A percentile compares a stretch with the other conserved stretches of the same genome.
phyloP scores from a whole-genome alignment of 495 filamentous ascomycete species.

The Tetracladium setigerum region DNA sequence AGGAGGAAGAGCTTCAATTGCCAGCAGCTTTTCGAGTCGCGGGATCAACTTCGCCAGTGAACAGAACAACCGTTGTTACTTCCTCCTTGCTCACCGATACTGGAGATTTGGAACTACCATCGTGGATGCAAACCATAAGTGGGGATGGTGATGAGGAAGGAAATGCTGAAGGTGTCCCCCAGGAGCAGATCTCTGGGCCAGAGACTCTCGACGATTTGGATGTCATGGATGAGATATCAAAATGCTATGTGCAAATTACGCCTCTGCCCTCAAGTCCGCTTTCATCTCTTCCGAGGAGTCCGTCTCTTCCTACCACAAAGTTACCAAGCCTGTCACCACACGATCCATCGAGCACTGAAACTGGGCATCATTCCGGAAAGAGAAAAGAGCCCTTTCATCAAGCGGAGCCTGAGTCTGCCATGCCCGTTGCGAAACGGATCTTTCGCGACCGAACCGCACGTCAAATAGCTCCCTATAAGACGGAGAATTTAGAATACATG shows the following conservation, averaged over 20 bases:
- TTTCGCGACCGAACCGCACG: slow-evolving; percentile 66
- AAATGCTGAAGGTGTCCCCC: background rate
- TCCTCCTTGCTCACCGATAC: too few relatives aligned
- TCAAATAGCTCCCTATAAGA: slow-evolving; percentile 64
- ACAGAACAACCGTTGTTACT: too few relatives aligned
- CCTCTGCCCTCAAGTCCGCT: slow-evolving; percentile 14
- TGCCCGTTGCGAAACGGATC: slow-evolving; percentile 29
- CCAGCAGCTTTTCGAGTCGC: too few relatives aligned
- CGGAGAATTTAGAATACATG: slow-evolving; percentile 61
- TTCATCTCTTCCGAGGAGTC: slow-evolving; percentile 7
- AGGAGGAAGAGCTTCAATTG: too few relatives aligned
- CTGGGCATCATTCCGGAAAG: too few relatives aligned
- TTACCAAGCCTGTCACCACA: background rate
- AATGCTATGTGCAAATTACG: slow-evolving; percentile 17
- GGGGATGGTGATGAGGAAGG: background rate
- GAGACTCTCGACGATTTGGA: background rate
- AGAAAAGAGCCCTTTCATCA: too few relatives aligned
- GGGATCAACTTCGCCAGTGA: too few relatives aligned
- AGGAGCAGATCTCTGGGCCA: background rate
- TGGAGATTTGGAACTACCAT: too few relatives aligned
- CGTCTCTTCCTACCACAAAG: background rate
- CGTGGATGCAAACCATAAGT: too few relatives aligned
- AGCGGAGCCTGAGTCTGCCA: background rate
- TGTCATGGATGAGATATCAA: slow-evolving; percentile 18
- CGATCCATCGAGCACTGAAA: too few relatives aligned